Evolutionary conservation across 1,284 basidiomycete genomes (phyloP).

Genomic region (Boletus semigastroideus): DNA sequence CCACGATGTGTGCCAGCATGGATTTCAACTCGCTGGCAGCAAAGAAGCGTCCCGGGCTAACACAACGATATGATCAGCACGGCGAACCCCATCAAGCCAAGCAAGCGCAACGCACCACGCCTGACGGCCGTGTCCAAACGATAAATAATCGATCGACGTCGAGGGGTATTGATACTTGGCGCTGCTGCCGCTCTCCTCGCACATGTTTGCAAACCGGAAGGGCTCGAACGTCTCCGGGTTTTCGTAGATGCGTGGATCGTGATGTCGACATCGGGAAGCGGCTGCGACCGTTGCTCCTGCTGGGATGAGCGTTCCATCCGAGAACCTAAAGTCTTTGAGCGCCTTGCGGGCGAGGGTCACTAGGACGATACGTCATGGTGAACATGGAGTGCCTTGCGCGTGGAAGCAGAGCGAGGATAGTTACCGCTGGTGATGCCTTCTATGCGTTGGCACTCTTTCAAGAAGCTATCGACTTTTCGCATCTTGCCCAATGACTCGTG

Average conservation of each 20-base stretch:
- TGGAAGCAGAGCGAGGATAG: background rate
- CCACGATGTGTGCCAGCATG: constrained; percentile 2
- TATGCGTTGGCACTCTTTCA: constrained; percentile 8
- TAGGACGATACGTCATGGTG: constrained; percentile 6
- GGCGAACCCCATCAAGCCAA: too few species aligned
- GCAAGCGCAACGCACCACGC: background rate
- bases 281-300: constrained; percentile 33
- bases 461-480: constrained; percentile 14
- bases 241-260: constrained; percentile 16
- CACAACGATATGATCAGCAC: background rate
- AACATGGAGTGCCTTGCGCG: background rate
- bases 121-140: background rate
- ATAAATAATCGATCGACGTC: background rate
- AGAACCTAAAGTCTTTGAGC: constrained; percentile 28
- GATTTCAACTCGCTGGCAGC: constrained; percentile 1
- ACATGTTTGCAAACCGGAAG: constrained; percentile 25
- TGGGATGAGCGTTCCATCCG: constrained; percentile 43
- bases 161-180: constrained; percentile 15
- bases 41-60: background rate
- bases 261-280: constrained; percentile 25
- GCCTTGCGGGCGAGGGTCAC: constrained; percentile 7
- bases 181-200: constrained; percentile 11
- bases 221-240: background rate
- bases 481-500: constrained; percentile 24
- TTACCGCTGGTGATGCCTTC: constrained; percentile 25